Evolutionary conservation across 2,329 filamentous ascomycete species (phyloP).

Genomic region (Epichloe typhina): DNA sequence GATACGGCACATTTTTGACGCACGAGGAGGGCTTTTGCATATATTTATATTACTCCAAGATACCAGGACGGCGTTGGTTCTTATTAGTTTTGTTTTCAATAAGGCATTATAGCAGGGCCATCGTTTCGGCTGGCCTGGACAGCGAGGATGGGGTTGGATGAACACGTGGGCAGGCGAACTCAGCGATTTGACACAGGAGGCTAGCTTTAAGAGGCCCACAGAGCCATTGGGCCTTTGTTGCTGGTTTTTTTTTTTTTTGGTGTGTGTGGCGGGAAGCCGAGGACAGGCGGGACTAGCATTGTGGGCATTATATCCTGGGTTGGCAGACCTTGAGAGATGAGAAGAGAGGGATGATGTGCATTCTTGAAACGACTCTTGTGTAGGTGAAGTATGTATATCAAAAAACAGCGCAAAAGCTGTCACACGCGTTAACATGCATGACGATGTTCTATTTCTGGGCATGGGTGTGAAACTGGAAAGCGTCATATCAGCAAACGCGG

Average conservation of each 20-base stretch:
- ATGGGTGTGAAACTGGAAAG: too few relatives aligned
- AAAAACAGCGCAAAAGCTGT: too few relatives aligned
- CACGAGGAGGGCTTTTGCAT: conserved; percentile 2
- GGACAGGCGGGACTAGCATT: too few relatives aligned
- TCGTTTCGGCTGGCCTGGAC: neutral
- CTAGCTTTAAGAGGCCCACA: neutral
- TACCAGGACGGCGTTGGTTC: conserved; percentile 26
- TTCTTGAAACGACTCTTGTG: too few relatives aligned
- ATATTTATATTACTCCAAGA: conserved; percentile 16
- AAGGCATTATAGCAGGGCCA: neutral
- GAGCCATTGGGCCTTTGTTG: neutral
- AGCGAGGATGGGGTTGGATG: neutral
- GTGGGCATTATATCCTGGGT: too few relatives aligned
- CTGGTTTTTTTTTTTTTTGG: neutral
- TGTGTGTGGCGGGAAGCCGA: neutral
- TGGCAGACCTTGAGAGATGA: too few relatives aligned
- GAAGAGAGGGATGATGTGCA: too few relatives aligned
- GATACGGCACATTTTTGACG: neutral
- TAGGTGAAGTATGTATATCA: too few relatives aligned
- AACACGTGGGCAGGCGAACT: neutral
- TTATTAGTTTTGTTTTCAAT: conserved; percentile 8
- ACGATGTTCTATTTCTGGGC: too few relatives aligned
- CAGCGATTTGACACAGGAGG: neutral
- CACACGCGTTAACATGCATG: too few relatives aligned
- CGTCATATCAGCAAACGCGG: neutral